Conservation (phyloP, 768 basidiomycete species). For the Boletus edulis region DNA sequence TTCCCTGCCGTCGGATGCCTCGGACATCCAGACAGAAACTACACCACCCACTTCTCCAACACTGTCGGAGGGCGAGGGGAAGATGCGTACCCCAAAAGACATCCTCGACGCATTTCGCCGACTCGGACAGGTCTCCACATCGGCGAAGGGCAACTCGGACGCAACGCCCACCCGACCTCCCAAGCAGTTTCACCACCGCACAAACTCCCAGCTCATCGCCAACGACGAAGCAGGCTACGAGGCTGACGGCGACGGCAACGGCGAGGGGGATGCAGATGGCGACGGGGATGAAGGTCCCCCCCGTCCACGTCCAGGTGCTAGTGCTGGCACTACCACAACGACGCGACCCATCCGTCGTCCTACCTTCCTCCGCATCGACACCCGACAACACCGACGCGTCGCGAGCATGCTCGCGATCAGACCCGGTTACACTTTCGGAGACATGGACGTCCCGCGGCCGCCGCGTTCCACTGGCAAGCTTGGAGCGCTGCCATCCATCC, state of each 20-base stretch:
- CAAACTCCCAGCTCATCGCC: not conserved
- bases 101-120: constrained; percentile 13
- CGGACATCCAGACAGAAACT: constrained; percentile 16
- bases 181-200: not conserved
- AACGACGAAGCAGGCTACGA: constrained; percentile 27
- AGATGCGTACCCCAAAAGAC: constrained; percentile 4
- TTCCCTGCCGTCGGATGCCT: constrained; percentile 11
- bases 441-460: not conserved
- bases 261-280: not conserved
- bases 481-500: not conserved
- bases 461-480: not conserved
- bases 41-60: constrained; percentile 22
- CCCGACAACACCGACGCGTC: constrained; percentile 24
- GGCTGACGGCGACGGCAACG: constrained; percentile 16
- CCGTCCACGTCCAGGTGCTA: not conserved
- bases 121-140: constrained; percentile 4
- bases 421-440: not conserved
- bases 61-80: not conserved
- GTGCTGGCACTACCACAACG: not conserved
- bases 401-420: constrained; percentile 23
- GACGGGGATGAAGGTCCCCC: not conserved
- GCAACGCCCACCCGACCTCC: not conserved
- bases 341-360: constrained; percentile 8
- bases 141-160: not conserved
- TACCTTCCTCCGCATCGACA: constrained; percentile 21